Evolutionary conservation across 2,329 filamentous ascomycete genomes (phyloP), one percentile per base, ranked within the genome.

Genomic region (Fusarium devonianum): DNA sequence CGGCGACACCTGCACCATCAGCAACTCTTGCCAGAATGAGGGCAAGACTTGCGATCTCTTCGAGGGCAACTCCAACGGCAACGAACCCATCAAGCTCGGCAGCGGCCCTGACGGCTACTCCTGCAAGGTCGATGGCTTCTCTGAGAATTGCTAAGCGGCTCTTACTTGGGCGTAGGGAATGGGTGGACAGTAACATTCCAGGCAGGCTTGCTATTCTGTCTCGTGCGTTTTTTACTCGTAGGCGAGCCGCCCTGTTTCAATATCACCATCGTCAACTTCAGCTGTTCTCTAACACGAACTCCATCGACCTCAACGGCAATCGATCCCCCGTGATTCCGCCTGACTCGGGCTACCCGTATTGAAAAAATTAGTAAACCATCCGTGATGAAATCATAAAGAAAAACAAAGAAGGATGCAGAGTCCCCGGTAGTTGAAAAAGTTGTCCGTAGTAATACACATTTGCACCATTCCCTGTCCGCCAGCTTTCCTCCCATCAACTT

Each of bases 1-100:
- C 16, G 57, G 62, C 11, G 59, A 64, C n/a, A 64, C 50, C 2
- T 55, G 52, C 45, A 64, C 53, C 40, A 63, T 64, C 26, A 47
- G 36, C 21, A 61, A 62, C 35, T 34, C 53, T 17, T 63, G 53
- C 42, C 53, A 64, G 40, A 51, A 64, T 8, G 18, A 41, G 12
- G 58, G 53, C 17, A 64, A 64, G 53, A 35, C 47, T 2, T 64
- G 61, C 5, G 56, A 58, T 44, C 46, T 48, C 7, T 64, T 56
- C 13, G 32, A 51, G 17, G 56, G 58, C 10, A 61, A 62, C 29
- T 53, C 49, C 13, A 49, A 49, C 8, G 58, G 53, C 4, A 43
- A 40, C 10, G 61, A 64, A 32, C 56, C 58, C 14, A 44, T 32
- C 16, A 62, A 64, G 44, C 36, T 62, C 13, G 49, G 53, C 10